Conservation (phyloP, 768 basidiomycete genomes). For the Mycena belliarum region DNA sequence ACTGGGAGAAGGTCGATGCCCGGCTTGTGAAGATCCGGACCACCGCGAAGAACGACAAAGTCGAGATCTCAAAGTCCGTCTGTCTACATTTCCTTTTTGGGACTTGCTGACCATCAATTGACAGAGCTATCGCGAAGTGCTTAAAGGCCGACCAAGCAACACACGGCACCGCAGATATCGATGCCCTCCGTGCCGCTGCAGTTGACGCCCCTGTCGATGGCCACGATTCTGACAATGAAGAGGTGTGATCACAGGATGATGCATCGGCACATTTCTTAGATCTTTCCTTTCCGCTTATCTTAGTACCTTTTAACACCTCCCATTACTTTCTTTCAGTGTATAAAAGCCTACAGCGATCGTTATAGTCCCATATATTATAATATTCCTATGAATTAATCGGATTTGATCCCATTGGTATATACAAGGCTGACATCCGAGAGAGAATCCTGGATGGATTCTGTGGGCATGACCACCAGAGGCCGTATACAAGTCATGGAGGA, state of each 20-base stretch:
- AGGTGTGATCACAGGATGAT: too few relatives aligned
- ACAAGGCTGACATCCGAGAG: neutral
- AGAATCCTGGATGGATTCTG: neutral
- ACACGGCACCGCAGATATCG: neutral
- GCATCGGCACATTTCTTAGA: neutral
- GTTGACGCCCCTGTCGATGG: neutral
- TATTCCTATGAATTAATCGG: neutral
- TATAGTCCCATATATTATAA: too few relatives aligned
- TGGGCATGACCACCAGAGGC: neutral
- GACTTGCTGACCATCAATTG: neutral
- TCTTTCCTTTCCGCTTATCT: neutral
- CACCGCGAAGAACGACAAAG: neutral
- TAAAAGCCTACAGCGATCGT: neutral
- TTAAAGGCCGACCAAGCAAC: neutral
- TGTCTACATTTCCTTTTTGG: neutral
- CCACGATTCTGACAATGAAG: neutral
- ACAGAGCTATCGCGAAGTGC: neutral
- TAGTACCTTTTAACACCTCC: neutral
- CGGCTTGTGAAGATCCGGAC: neutral
- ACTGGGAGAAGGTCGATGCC: neutral
- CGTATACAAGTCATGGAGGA: neutral
- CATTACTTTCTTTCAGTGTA: neutral
- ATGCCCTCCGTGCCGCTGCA: neutral
- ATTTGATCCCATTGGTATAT: neutral
- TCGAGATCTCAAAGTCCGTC: neutral